Percentiles rank a stretch among this genome's conserved stretches.
Evolutionary conservation across 2,329 filamentous ascomycete species (phyloP).

Genomic region (Fusarium denticulatum): DNA sequence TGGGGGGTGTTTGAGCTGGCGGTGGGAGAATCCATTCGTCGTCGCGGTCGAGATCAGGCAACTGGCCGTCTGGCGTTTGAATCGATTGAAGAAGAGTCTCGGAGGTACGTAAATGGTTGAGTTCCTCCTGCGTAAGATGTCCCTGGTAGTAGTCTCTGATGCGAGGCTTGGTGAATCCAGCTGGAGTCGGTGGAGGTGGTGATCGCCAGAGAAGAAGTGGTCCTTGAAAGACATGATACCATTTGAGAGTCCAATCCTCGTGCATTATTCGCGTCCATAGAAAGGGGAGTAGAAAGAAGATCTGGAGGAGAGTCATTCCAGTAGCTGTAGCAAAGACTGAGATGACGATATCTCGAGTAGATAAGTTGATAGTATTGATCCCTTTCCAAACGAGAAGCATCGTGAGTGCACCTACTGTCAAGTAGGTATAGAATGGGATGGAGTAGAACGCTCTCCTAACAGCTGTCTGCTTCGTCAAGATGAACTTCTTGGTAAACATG

Average conservation of each 20-base stretch:
- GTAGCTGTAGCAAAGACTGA: slow-evolving; percentile 56
- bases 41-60: slow-evolving; percentile 43
- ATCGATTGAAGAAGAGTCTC: slow-evolving; percentile 50
- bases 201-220: slow-evolving; percentile 56
- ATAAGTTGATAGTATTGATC: slow-evolving; percentile 40
- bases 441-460: slow-evolving; percentile 48
- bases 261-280: slow-evolving; percentile 60
- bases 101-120: slow-evolving; percentile 50
- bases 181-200: slow-evolving; percentile 48
- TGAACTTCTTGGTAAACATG: slow-evolving; percentile 47
- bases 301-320: slow-evolving; percentile 54
- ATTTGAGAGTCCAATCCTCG: slow-evolving; percentile 62
- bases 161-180: slow-evolving; percentile 53
- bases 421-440: slow-evolving; percentile 52
- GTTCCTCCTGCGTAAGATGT: slow-evolving; percentile 58
- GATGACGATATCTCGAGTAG: slow-evolving; percentile 39
- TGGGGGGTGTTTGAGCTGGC: slow-evolving; percentile 39
- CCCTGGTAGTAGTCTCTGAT: slow-evolving; percentile 62
- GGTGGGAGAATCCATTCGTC: slow-evolving; percentile 48
- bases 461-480: slow-evolving; percentile 45
- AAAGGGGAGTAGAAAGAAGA: slow-evolving; percentile 63
- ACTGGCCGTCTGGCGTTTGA: slow-evolving; percentile 41
- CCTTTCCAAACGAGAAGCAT: slow-evolving; percentile 65
- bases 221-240: slow-evolving; percentile 59
- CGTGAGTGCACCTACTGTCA: slow-evolving; percentile 49